phyloP scores from a whole-genome alignment of 768 basidiomycete species.

The Hericium rajendrae region DNA sequence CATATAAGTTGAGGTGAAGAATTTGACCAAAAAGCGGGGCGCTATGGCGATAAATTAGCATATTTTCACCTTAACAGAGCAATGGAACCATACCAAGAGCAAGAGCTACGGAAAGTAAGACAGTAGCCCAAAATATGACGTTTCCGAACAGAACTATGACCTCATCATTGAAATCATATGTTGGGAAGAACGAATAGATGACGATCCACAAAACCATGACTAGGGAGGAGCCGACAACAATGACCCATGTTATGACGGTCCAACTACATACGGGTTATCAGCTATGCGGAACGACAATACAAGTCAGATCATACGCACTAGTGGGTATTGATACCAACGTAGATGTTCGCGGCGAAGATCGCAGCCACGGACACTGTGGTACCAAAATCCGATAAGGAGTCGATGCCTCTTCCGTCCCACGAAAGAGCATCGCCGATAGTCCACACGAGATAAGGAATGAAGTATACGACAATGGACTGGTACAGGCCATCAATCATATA shows the following conservation, averaged over 20 bases:
- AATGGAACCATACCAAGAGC: constrained; percentile 53
- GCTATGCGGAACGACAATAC: constrained; percentile 2
- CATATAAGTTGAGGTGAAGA: constrained; percentile 53
- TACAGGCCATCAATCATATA: constrained; percentile 95
- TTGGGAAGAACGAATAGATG: constrained; percentile 75
- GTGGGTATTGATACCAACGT: constrained; percentile 80
- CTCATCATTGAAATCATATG: constrained; percentile 64
- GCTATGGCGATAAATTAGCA: constrained; percentile 31
- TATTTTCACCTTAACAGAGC: neutral
- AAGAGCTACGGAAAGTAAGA: constrained; percentile 57
- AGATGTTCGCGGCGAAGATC: constrained; percentile 81
- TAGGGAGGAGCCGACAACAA: constrained; percentile 70
- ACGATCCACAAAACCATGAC: constrained; percentile 83
- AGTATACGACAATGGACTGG: constrained; percentile 82
- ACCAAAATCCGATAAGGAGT: constrained; percentile 80
- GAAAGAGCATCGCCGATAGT: constrained; percentile 52
- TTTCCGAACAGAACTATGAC: constrained; percentile 66
- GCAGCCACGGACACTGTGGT: constrained; percentile 85
- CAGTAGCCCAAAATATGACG: constrained; percentile 76
- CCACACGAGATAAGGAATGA: constrained; percentile 75
- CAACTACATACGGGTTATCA: constrained; percentile 35
- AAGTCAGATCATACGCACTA: constrained; percentile 50
- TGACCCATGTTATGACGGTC: constrained; percentile 79
- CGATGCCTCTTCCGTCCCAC: constrained; percentile 73
- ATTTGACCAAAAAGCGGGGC: constrained; percentile 77